Percentiles rank a stretch among this genome's conserved stretches.
phyloP scores from a whole-genome alignment of 192 early-diverging fungal species.

The Entomortierella parvispora region DNA sequence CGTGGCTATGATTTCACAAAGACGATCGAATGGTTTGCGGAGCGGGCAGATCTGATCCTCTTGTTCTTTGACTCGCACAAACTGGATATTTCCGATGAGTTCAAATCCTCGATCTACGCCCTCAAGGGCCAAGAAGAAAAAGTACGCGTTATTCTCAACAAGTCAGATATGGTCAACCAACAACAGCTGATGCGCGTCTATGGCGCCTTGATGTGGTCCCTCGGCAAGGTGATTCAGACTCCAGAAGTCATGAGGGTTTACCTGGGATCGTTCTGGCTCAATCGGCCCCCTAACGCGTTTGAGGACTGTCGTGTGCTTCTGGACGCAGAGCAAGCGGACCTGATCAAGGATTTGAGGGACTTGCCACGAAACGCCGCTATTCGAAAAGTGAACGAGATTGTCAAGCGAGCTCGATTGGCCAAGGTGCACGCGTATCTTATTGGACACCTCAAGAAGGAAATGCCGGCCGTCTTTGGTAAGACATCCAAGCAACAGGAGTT shows the following conservation, averaged over 20 bases:
- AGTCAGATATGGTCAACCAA: constrained; percentile 86
- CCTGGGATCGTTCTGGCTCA: constrained; percentile 82
- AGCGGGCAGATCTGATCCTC: constrained; percentile 84
- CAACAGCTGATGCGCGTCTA: constrained; percentile 92
- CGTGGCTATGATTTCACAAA: constrained; percentile 85
- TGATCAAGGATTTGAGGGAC: constrained; percentile 76
- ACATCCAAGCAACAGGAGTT: constrained; percentile 78
- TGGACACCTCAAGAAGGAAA: constrained; percentile 81
- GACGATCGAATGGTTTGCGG: constrained; percentile 89
- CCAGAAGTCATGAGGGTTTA: constrained; percentile 93
- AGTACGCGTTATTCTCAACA: constrained; percentile 87
- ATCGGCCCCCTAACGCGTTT: constrained; percentile 72
- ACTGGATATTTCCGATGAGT: constrained; percentile 91
- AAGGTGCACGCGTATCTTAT: constrained; percentile 89
- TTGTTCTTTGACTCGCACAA: constrained; percentile 91
- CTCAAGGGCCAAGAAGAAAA: constrained; percentile 90
- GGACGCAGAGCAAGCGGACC: constrained; percentile 78
- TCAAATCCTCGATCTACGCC: constrained; percentile 80
- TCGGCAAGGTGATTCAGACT: constrained; percentile 87
- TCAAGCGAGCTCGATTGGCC: constrained; percentile 83
- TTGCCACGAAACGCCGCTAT: constrained; percentile 85
- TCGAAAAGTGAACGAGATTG: constrained; percentile 91
- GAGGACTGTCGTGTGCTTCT: constrained; percentile 78
- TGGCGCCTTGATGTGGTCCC: constrained; percentile 93
- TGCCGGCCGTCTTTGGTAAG: constrained; percentile 88